Percentiles rank a stretch among this genome's conserved stretches.
Conservation (phyloP, 768 basidiomycete genomes). For the Tubosaeta sp. region DNA sequence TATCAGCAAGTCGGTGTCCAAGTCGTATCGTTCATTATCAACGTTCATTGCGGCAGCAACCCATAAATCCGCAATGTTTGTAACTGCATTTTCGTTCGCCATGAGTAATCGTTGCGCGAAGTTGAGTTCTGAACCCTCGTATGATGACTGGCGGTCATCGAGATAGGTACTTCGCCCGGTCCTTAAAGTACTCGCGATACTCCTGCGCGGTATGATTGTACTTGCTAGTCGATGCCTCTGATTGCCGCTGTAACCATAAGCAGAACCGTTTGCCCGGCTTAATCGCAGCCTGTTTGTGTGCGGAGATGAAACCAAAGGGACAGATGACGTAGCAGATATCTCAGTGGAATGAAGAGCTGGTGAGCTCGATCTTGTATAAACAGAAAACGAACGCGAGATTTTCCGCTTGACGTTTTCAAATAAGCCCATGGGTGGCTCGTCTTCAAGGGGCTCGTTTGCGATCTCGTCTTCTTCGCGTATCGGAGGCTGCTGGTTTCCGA, state of each 20-base stretch:
- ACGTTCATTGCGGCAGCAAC: slow-evolving; percentile 95
- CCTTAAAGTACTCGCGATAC: slow-evolving; percentile 48
- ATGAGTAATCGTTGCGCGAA: slow-evolving; percentile 85
- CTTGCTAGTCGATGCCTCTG: slow-evolving; percentile 54
- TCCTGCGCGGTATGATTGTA: slow-evolving; percentile 46
- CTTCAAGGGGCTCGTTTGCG: slow-evolving; percentile 43
- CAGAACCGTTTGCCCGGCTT: slow-evolving; percentile 67
- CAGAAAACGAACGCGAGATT: slow-evolving; percentile 53
- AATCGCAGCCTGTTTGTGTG: slow-evolving; percentile 42
- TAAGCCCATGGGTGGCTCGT: slow-evolving; percentile 32
- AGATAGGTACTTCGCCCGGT: slow-evolving; percentile 46
- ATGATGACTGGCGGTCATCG: slow-evolving; percentile 40
- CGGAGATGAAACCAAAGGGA: slow-evolving; percentile 45
- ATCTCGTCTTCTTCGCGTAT: slow-evolving; percentile 67
- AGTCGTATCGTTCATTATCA: slow-evolving; percentile 75
- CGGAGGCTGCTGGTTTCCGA: slow-evolving; percentile 36
- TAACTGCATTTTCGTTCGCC: slow-evolving; percentile 94
- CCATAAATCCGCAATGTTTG: slow-evolving; percentile 95
- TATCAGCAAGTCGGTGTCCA: slow-evolving; percentile 27
- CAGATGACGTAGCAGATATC: slow-evolving; percentile 34
- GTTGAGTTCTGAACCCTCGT: slow-evolving; percentile 57
- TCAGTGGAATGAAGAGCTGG: slow-evolving; percentile 36
- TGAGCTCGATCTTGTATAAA: slow-evolving; percentile 53
- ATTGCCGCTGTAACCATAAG: slow-evolving; percentile 67
- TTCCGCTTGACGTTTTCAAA: slow-evolving; percentile 43